Percentiles rank a stretch among this genome's conserved stretches.
Conservation (phyloP, 179 eudicot genomes). For the Patellifolia procumbens region DNA sequence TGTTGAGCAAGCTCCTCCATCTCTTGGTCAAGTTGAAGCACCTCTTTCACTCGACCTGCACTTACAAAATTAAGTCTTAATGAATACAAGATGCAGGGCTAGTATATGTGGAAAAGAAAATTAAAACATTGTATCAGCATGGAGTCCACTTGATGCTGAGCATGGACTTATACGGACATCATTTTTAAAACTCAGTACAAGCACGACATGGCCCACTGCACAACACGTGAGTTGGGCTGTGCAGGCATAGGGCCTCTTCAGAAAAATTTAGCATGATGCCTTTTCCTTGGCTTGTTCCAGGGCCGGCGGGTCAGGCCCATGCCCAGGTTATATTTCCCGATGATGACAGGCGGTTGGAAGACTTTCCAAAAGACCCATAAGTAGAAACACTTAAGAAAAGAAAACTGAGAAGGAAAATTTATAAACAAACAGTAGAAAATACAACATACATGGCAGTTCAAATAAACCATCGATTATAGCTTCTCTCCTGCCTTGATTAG, state of each 20-base stretch:
- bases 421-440: neutral
- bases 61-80: neutral
- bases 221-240: too few species aligned
- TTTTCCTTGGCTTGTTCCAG: too few species aligned
- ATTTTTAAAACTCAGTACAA: too few species aligned
- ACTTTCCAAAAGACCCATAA: neutral
- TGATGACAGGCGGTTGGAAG: neutral
- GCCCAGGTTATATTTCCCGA: too few species aligned
- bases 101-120: neutral
- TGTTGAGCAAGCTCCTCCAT: conserved; percentile 88
- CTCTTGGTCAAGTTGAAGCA: conserved; percentile 75
- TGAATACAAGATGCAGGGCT: neutral
- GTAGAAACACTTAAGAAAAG: neutral
- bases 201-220: too few species aligned
- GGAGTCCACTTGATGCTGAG: neutral
- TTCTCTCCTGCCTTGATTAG: conserved; percentile 80
- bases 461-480: conserved; percentile 77
- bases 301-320: too few species aligned
- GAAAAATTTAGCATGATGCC: too few species aligned
- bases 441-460: conserved; percentile 80
- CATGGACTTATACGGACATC: too few species aligned
- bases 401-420: too few species aligned
- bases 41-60: conserved; percentile 78
- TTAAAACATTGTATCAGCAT: neutral
- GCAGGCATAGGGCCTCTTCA: too few species aligned